Conservation (phyloP, 1,284 basidiomycete species). For the Porodaedalea pini region DNA sequence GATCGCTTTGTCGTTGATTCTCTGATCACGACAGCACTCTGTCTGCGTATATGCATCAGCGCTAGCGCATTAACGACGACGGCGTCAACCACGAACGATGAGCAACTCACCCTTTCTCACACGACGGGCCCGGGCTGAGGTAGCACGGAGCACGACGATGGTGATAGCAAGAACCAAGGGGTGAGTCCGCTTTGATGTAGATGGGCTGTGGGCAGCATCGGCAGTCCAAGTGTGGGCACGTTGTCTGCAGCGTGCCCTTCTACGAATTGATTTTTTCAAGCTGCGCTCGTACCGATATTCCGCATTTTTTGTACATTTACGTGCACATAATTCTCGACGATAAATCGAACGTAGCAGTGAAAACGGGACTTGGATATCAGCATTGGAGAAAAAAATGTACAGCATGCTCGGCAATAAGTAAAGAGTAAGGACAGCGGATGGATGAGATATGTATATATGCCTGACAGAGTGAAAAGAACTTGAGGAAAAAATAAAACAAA, state of each 20-base stretch:
- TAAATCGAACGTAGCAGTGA: too few species aligned
- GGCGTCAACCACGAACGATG: background rate
- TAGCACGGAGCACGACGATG: background rate
- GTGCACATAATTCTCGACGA: too few species aligned
- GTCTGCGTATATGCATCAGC: background rate
- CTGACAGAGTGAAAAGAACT: background rate
- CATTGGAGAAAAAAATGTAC: background rate
- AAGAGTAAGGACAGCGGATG: background rate
- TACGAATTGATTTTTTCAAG: too few species aligned
- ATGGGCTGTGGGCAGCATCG: background rate
- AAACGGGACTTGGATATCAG: conserved; percentile 3
- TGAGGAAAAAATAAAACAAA: background rate
- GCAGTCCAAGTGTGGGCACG: background rate
- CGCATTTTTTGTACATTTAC: too few species aligned
- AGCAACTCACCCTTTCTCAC: background rate
- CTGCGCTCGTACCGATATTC: too few species aligned
- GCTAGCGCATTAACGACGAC: background rate
- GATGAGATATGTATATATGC: background rate
- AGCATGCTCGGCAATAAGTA: conserved; percentile 1
- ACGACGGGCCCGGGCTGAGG: background rate
- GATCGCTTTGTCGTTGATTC: background rate
- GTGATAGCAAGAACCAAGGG: background rate
- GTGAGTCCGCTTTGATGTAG: background rate
- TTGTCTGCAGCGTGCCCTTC: background rate
- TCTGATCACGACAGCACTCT: background rate